Evolutionary conservation across 345 rosid species (phyloP).

Genomic region (Dipteronia dyeriana): DNA sequence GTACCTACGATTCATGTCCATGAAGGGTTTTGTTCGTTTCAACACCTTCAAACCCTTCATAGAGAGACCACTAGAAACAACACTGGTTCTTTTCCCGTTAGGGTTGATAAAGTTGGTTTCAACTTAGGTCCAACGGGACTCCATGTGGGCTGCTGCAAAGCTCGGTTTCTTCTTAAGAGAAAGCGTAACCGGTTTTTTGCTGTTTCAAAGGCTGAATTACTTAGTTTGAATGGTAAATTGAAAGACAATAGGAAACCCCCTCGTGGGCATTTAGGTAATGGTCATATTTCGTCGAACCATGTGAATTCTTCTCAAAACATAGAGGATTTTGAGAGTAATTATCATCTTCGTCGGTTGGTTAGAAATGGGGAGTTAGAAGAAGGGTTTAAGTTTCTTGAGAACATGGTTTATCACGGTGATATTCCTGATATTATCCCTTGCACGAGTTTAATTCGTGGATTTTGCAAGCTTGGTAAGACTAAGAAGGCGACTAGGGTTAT

Average conservation of each 20-base stretch:
- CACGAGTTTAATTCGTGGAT: constrained; percentile 77
- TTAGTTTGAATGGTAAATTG: constrained; percentile 47
- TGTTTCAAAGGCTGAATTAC: constrained; percentile 41
- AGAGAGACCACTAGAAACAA: constrained; percentile 33
- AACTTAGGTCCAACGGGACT: constrained; percentile 15
- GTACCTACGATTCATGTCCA: constrained; percentile 50
- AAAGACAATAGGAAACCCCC: constrained; percentile 31
- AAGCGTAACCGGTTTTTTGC: constrained; percentile 44
- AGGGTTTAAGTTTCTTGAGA: constrained; percentile 72
- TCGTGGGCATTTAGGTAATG: constrained; percentile 47
- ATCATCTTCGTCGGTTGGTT: constrained; percentile 58
- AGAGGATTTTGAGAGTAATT: constrained; percentile 65
- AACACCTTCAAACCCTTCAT: constrained; percentile 42
- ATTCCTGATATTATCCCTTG: constrained; percentile 71
- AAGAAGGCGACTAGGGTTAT: constrained; percentile 65
- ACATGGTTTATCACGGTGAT: constrained; percentile 73
- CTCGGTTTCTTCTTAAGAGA: constrained; percentile 26
- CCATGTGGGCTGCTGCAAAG: constrained; percentile 17
- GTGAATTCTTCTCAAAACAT: constrained; percentile 35
- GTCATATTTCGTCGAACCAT: constrained; percentile 33
- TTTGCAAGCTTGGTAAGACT: constrained; percentile 71
- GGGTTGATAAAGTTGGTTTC: constrained; percentile 23
- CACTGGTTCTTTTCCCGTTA: constrained; percentile 28
- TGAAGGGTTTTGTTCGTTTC: constrained; percentile 62
- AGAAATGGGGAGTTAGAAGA: constrained; percentile 64